Conservation (phyloP, 2,329 filamentous ascomycete genomes). For the Ascochyta clinopodiicola region DNA sequence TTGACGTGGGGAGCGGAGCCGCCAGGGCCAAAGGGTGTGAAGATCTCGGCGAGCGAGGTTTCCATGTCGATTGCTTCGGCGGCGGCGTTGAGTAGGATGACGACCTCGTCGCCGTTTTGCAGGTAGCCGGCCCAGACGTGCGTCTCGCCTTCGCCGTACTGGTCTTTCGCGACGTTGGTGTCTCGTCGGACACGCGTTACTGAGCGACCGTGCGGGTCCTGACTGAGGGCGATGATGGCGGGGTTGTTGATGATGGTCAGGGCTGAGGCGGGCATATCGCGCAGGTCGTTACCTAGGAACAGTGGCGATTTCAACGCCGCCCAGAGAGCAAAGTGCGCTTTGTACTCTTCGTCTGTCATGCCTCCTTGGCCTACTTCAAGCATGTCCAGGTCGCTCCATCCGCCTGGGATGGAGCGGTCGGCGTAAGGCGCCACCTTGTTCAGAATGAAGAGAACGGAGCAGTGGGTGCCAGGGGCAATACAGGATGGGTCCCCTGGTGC, state of each 20-base stretch:
- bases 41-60: conserved; percentile 32
- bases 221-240: conserved; percentile 35
- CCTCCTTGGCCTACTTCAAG: conserved; percentile 40
- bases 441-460: conserved; percentile 37
- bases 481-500: conserved; percentile 34
- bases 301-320: conserved; percentile 51
- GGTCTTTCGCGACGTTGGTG: conserved; percentile 28
- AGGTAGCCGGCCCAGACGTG: conserved; percentile 34
- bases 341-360: conserved; percentile 43
- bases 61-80: conserved; percentile 28
- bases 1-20: conserved; percentile 33
- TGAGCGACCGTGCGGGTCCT: conserved; percentile 32
- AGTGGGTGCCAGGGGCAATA: conserved; percentile 36
- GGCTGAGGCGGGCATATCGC: conserved; percentile 47
- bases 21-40: conserved; percentile 31
- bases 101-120: conserved; percentile 29
- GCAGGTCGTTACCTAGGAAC: conserved; percentile 53
- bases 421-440: conserved; percentile 39
- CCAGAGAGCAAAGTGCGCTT: conserved; percentile 52
- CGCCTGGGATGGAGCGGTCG: conserved; percentile 36
- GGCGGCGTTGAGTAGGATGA: conserved; percentile 31
- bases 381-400: conserved; percentile 43
- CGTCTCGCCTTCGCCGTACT: conserved; percentile 34
- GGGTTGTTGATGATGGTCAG: conserved; percentile 51
- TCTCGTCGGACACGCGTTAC: conserved; percentile 31